Base-by-base conservation (phyloP, 1,139 yeast genomes). In the Wickerhamiella infanticola region DNA sequence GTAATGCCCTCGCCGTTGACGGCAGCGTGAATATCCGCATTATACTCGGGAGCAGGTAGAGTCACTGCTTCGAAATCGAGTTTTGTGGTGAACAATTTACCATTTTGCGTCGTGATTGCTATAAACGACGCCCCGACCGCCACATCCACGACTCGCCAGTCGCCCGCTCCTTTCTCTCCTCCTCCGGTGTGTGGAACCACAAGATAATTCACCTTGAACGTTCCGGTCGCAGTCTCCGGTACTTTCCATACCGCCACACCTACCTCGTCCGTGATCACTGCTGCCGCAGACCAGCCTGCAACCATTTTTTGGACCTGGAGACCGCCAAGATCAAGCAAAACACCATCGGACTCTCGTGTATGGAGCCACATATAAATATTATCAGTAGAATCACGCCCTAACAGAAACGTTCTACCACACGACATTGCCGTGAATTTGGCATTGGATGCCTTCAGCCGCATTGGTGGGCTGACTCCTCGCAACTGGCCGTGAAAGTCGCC, bases 101-200 rank as follows among this genome's bases (percentile, higher is more conserved):
- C 18, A 5, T 27, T 29, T 18, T 31, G 24, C 4, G 43, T 29
- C 4, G 35, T 27, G 18, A 41, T 35, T 9, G 35, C 31, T 4
- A 25, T 33, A 13, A 41, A 41, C 3, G 39, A 38, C 8, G 39
- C 43, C 4, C 43, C 43, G n/a, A 41, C 37, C 3, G 39, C 43
- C 11, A 35, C 33, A 33, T 41, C 39, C 9, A 39, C 24, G 25
- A 41, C 43, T n/a, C 13, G 24, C 43, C 43, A 41, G 11, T 33
- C 43, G 7, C 39, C 40, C 31, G 24, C 23, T 3, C 40, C 40
- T 3, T n/a, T 7, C 7, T 29, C 33, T 29, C 9, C 7, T 29
- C 11, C 11, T 7, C 33, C 31, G 5, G 43, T 41, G 24, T 26
- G 38, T 5, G 43, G 43, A 24, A 35, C 39, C 4, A 35, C 11